These are phyloP conservation scores for Chondrus crispus DNA, from an alignment of 23 red algal species.

Conservation along the genomic window DNA sequence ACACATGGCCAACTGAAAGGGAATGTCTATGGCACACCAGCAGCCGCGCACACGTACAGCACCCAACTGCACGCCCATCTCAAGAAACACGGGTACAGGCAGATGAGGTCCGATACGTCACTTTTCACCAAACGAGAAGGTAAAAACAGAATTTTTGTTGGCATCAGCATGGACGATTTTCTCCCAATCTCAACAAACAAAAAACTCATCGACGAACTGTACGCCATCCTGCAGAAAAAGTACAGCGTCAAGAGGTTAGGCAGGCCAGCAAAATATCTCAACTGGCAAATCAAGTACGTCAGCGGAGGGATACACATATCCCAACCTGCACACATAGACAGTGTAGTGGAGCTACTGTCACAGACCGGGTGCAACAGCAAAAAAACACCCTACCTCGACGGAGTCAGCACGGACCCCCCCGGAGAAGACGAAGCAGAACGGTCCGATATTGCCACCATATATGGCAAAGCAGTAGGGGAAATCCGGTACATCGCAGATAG, in stretches of 20 bases:
- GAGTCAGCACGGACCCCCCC: not conserved
- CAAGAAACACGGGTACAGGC: not conserved
- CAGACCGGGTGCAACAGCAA: not conserved
- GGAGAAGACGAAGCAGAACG: not conserved
- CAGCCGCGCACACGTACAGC: not conserved
- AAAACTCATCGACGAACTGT: not conserved
- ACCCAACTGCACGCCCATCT: not conserved
- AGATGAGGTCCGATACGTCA: not conserved
- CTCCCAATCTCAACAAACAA: not conserved
- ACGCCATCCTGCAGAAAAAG: not conserved
- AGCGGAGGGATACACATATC: not conserved
- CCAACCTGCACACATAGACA: not conserved
- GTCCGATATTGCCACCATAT: not conserved
- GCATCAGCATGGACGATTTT: slow-evolving; percentile 6
- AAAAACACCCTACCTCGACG: not conserved
- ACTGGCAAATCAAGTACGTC: not conserved
- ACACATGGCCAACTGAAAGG: not conserved
- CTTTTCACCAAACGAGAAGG: not conserved
- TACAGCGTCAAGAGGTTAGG: not conserved
- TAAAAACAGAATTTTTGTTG: not conserved
- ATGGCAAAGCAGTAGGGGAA: not conserved
- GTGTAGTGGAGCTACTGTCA: not conserved
- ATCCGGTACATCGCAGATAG: not conserved
- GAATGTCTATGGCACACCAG: not conserved
- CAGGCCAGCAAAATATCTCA: not conserved